Base-by-base conservation (phyloP, 129 eudicot species). In the Pseudognaphalium luteoalbum region DNA sequence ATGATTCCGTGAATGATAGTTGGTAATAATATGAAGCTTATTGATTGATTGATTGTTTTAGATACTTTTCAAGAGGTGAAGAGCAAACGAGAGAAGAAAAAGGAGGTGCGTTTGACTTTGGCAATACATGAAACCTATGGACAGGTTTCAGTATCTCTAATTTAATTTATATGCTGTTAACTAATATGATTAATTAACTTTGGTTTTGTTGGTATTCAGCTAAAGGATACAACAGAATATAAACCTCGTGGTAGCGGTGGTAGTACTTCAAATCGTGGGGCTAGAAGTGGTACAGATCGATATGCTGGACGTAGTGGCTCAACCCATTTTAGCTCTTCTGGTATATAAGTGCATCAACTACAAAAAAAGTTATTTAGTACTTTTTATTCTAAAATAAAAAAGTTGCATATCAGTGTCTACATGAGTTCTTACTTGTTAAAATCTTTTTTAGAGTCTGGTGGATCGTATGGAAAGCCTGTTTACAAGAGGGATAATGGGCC, bases 61-160 rank as follows among this genome's bases (percentile, higher is more conserved):
- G 98, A 89, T 92, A 80, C 93, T 74, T 92, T 92, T 78, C 93
- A 83, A 34, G 98, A 92, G 85, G 98, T 92, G 87, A 92, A 92
- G 94, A 92, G 94, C 89, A 92, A 92, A 81, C 89, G 98, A 66
- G 98, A 92, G 81, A 92, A 92, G 98, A 92, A 90, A 80, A 92
- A 91, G 81, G 97, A 92, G 96, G 97, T 92, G 80, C 67, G 85
- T 52, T 25, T 9, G 52, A 12, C 42, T 16, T 30, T 12, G 56
- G 17, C 32, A 42, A 58, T 52, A 58, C 77, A 57, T 25, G 68
- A 16, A 57, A 57, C 68, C 58, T 19, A 12, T 58, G 33, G 41
- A 60, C 25, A 8, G 15, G 21, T 73, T 14, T 34, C 22, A 37
- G 35, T 39, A 57, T 58, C 22, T 63, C 21, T 32, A 64, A 15